phyloP scores from a whole-genome alignment of 345 rosid species.

The Tarenaya hassleriana region DNA sequence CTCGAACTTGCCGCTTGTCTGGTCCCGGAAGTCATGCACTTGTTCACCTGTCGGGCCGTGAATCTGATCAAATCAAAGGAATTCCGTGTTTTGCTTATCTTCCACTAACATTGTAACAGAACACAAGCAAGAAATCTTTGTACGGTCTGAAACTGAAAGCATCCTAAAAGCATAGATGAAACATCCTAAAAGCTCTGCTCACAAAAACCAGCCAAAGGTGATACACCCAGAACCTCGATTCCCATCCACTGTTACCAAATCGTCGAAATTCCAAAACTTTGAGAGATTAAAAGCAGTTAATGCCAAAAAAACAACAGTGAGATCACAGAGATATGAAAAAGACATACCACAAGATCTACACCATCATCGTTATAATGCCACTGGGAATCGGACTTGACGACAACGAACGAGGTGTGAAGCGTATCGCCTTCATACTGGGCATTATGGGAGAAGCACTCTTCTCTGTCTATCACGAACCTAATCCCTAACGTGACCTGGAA shows the following conservation, averaged over 20 bases:
- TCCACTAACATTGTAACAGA: no score
- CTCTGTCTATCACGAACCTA: slow-evolving; percentile 56
- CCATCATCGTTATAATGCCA: slow-evolving; percentile 51
- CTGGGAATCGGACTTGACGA: slow-evolving; percentile 48
- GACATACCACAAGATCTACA: slow-evolving; percentile 54
- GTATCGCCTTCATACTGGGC: slow-evolving; percentile 60
- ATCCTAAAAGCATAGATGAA: no score
- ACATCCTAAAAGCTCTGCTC: no score
- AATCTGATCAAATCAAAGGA: slow-evolving; percentile 30
- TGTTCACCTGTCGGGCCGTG: slow-evolving; percentile 55
- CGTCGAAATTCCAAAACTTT: background rate
- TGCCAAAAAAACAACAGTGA: background rate
- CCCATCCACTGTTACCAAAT: no score
- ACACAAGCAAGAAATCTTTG: no score
- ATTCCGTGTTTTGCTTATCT: no score
- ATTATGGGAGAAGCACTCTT: slow-evolving; percentile 59
- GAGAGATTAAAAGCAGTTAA: slow-evolving; percentile 1
- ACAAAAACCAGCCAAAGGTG: no score
- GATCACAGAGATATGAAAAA: background rate
- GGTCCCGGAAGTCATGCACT: slow-evolving; percentile 54
- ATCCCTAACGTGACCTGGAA: slow-evolving; percentile 32
- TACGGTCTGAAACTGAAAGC: no score
- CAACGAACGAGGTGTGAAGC: slow-evolving; percentile 61
- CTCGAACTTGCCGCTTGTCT: slow-evolving; percentile 48
- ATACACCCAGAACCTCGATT: no score